Evolutionary conservation across 805 yeast genomes (phyloP).

Genomic region (Schwanniomyces occidentalis): DNA sequence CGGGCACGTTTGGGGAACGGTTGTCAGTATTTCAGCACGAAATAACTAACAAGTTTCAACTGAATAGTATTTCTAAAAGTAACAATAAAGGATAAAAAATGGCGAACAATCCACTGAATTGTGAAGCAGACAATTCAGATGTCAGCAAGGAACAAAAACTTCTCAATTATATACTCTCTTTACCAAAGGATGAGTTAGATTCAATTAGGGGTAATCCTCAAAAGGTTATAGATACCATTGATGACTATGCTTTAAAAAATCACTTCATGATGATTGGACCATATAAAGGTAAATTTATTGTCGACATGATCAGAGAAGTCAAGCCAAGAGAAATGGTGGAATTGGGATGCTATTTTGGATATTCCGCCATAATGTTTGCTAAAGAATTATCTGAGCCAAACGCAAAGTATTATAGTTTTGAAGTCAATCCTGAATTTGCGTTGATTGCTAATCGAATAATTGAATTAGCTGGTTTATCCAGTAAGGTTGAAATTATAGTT

Average conservation of each 20-base stretch:
- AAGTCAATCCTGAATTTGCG: constrained; percentile 31
- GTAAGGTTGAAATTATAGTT: constrained; percentile 29
- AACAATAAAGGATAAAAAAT: too few species aligned
- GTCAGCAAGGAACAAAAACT: constrained; percentile 31
- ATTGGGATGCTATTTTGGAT: constrained; percentile 36
- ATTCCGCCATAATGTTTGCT: constrained; percentile 37
- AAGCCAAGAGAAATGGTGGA: constrained; percentile 31
- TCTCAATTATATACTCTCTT: constrained; percentile 19
- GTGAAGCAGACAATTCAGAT: too few species aligned
- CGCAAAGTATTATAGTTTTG: constrained; percentile 36
- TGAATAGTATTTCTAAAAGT: too few species aligned
- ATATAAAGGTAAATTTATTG: constrained; percentile 26
- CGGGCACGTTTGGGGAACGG: too few species aligned
- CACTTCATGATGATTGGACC: constrained; percentile 35
- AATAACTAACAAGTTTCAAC: too few species aligned
- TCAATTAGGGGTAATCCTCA: constrained; percentile 30
- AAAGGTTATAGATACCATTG: constrained; percentile 30
- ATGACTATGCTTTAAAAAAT: constrained; percentile 17
- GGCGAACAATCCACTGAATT: too few species aligned
- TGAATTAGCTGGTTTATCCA: constrained; percentile 34
- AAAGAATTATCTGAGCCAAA: constrained; percentile 20
- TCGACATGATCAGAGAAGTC: constrained; percentile 19
- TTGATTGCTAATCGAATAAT: constrained; percentile 25
- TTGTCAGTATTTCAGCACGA: too few species aligned
- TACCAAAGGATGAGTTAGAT: constrained; percentile 23